Evolutionary conservation across 441 rosid species (phyloP).

Genomic region (Jatropha multifida): DNA sequence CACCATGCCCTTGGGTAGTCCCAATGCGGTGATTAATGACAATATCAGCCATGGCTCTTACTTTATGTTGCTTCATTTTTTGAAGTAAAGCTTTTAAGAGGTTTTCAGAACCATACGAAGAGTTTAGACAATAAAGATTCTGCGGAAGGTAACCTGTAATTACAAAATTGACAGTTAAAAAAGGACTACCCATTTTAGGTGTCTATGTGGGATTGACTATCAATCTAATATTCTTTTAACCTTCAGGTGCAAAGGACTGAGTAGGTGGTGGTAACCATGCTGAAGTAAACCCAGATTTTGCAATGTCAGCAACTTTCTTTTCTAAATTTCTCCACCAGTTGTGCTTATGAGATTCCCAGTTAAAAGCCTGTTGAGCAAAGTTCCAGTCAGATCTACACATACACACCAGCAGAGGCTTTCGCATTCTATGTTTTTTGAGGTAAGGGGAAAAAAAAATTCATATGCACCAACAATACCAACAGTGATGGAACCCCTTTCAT

Average conservation of each 20-base stretch:
- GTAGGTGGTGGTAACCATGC: conserved; percentile 89
- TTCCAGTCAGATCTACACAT: conserved; percentile 20
- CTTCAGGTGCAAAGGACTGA: conserved; percentile 82
- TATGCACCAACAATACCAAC: not conserved
- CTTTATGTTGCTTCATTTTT: conserved; percentile 72
- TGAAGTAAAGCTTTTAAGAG: conserved; percentile 60
- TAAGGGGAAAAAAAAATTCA: not conserved
- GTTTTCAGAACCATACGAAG: conserved; percentile 88
- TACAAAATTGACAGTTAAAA: not conserved
- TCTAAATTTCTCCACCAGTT: conserved; percentile 94
- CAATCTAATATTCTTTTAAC: conserved; percentile 34
- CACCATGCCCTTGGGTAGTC: conserved; percentile 79
- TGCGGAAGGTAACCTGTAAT: conserved; percentile 88
- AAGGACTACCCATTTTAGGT: not conserved
- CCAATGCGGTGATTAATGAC: conserved; percentile 96
- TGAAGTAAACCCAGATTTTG: conserved; percentile 85
- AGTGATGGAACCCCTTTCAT: not conserved
- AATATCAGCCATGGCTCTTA: conserved; percentile 94
- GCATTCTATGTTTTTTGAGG: not conserved
- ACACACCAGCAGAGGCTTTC: not conserved
- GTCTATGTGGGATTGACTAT: not conserved
- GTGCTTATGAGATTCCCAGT: conserved; percentile 92
- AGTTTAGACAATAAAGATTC: conserved; percentile 74
- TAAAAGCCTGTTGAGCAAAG: conserved; percentile 59
- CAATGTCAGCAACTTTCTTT: conserved; percentile 61